Conservation (phyloP, 2,329 filamentous ascomycete species). For the Fusarium scirpi region DNA sequence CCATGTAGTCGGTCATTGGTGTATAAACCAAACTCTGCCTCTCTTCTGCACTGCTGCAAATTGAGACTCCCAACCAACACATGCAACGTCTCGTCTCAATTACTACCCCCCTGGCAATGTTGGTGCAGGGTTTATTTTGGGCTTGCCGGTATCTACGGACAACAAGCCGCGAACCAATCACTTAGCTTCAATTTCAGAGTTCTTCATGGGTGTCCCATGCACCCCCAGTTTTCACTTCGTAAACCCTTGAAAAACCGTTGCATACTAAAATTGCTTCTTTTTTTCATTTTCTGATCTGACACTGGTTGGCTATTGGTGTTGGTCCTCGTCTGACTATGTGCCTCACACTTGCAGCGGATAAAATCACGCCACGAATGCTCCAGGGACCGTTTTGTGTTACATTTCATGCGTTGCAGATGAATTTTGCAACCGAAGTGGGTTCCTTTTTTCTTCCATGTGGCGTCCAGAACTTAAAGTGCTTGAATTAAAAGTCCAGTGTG, state of each 20-base stretch:
- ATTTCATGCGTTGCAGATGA: slow-evolving; percentile 1
- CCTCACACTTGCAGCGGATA: slow-evolving; percentile 32
- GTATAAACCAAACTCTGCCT: slow-evolving; percentile 7
- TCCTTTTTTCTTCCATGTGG: background rate
- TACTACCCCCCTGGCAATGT: slow-evolving; percentile 1
- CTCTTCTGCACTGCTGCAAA: background rate
- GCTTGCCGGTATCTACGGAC: slow-evolving; percentile 1
- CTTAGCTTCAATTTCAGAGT: background rate
- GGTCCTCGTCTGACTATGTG: slow-evolving; percentile 2
- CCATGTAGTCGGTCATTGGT: slow-evolving; percentile 9
- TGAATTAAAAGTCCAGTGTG: background rate
- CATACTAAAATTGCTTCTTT: background rate
- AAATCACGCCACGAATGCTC: slow-evolving; percentile 17
- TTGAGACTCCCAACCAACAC: slow-evolving; percentile 3
- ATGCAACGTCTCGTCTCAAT: slow-evolving; percentile 16
- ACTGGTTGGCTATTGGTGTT: background rate
- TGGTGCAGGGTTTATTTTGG: slow-evolving; percentile 15
- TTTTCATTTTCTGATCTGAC: background rate
- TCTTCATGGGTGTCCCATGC: background rate
- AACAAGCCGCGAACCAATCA: background rate
- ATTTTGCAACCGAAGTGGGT: slow-evolving; percentile 22
- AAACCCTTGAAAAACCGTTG: background rate
- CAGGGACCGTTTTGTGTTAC: slow-evolving; percentile 5
- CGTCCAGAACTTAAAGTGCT: background rate
- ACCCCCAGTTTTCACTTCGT: background rate